A percentile compares a stretch with the other conserved stretches of the same genome.
Conservation (phyloP, 2,329 filamentous ascomycete genomes). For the Alternaria infectoria region DNA sequence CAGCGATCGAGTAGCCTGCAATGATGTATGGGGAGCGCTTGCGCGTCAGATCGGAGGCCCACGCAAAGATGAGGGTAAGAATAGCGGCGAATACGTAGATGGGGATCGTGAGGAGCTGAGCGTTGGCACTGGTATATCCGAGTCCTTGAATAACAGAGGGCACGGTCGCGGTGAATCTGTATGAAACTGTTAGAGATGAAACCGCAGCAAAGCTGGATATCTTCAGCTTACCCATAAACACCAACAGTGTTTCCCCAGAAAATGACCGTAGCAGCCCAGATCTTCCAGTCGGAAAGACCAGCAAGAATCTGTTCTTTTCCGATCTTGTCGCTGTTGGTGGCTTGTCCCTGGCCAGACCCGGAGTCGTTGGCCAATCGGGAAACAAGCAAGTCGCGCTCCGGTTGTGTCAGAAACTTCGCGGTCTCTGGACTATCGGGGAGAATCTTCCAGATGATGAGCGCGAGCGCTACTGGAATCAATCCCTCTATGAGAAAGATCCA, state of each 20-base stretch:
- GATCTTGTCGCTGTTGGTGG: constrained; percentile 57
- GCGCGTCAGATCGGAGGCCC: constrained; percentile 57
- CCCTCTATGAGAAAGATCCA: constrained; percentile 43
- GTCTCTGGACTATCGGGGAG: constrained; percentile 58
- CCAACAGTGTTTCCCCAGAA: constrained; percentile 48
- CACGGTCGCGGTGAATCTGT: constrained; percentile 42
- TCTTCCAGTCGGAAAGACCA: constrained; percentile 53
- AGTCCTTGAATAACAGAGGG: constrained; percentile 52
- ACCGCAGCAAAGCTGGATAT: background rate
- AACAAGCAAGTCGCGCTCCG: constrained; percentile 42
- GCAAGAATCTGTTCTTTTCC: constrained; percentile 56
- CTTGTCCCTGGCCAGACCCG: constrained; percentile 51
- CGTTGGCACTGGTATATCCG: constrained; percentile 50
- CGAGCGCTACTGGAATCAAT: constrained; percentile 43
- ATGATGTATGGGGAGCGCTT: constrained; percentile 64
- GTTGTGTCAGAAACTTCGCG: constrained; percentile 46
- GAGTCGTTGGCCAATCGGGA: constrained; percentile 51
- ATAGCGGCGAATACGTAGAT: constrained; percentile 52
- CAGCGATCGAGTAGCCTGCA: constrained; percentile 56
- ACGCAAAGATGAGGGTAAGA: constrained; percentile 52
- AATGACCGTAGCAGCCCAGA: constrained; percentile 46
- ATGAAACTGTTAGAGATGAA: constrained; percentile 29
- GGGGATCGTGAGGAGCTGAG: constrained; percentile 52
- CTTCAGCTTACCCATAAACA: constrained; percentile 38
- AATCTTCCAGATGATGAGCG: constrained; percentile 59